Percentiles rank a stretch among this genome's conserved stretches.
These are phyloP conservation scores for Colletotrichum sidae DNA, from an alignment of 2,329 filamentous ascomycete species.

Conservation along the genomic window DNA sequence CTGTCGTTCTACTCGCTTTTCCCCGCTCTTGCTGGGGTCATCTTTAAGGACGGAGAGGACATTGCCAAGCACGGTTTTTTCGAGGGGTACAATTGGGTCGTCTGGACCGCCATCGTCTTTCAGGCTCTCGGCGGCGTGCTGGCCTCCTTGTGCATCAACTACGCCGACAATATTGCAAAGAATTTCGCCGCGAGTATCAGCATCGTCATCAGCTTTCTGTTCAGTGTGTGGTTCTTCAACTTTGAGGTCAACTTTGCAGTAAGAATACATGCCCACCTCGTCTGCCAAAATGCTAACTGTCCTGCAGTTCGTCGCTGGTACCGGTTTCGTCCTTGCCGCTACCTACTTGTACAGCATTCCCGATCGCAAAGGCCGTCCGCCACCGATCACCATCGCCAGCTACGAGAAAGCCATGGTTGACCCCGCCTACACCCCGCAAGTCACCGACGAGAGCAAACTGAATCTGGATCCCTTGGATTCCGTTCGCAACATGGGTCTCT, in stretches of 20 bases:
- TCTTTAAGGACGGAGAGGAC: conserved; percentile 87
- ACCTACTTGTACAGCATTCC: conserved; percentile 87
- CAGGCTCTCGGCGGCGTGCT: conserved; percentile 88
- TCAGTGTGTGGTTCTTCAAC: conserved; percentile 87
- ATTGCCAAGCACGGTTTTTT: conserved; percentile 92
- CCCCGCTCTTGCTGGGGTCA: conserved; percentile 85
- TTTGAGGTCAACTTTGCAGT: conserved; percentile 80
- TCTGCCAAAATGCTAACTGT: conserved; percentile 8
- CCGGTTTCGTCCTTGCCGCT: conserved; percentile 80
- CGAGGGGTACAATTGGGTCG: conserved; percentile 90
- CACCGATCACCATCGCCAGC: conserved; percentile 75
- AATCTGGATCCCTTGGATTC: conserved; percentile 56
- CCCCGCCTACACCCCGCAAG: conserved; percentile 52
- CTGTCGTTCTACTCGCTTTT: conserved; percentile 94
- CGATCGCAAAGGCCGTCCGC: conserved; percentile 70
- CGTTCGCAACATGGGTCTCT: conserved; percentile 50
- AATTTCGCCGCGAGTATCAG: conserved; percentile 95
- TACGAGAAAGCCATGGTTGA: conserved; percentile 82
- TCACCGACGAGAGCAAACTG: conserved; percentile 47
- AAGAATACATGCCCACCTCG: conserved; percentile 53
- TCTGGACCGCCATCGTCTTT: conserved; percentile 86
- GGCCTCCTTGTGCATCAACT: conserved; percentile 80
- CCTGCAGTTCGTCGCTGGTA: conserved; percentile 82
- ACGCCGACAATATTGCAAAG: conserved; percentile 90
- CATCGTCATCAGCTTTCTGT: conserved; percentile 87